Percentiles rank a stretch among this genome's conserved stretches.
These are phyloP conservation scores for Emericellopsis atlantica DNA, from an alignment of 2,329 filamentous ascomycete genomes.

Conservation along the genomic window DNA sequence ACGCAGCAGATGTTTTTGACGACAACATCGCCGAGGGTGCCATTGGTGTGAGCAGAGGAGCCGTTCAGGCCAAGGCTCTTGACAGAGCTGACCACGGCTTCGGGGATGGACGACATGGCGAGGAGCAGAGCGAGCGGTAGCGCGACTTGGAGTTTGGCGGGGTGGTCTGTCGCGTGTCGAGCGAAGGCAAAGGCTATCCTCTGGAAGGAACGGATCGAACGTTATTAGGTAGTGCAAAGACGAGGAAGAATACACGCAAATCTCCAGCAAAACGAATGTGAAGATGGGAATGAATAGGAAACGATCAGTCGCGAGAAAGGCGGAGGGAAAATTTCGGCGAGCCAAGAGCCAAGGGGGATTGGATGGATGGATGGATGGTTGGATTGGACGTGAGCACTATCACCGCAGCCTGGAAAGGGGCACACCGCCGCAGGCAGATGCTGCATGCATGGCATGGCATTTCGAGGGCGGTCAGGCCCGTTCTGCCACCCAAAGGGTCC, in stretches of 20 bases:
- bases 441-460: neutral
- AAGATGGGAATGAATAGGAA: neutral
- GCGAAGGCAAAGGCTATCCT: too few species aligned
- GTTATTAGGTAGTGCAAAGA: too few species aligned
- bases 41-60: conserved; percentile 15
- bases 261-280: too few species aligned
- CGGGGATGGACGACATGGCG: conserved; percentile 10
- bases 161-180: neutral
- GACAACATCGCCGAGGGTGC: conserved; percentile 13
- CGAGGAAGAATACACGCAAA: too few species aligned
- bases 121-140: neutral
- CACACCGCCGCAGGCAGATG: neutral
- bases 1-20: conserved; percentile 58
- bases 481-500: too few species aligned
- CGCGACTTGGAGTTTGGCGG: neutral
- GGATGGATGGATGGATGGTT: too few species aligned
- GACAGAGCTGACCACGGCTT: conserved; percentile 14
- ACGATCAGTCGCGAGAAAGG: neutral
- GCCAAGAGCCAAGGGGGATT: neutral
- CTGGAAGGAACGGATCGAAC: too few species aligned
- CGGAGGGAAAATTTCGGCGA: neutral
- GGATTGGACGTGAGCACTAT: neutral
- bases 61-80: conserved; percentile 19
- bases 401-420: neutral
- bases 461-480: too few species aligned